Evolutionary conservation across 768 basidiomycete genomes (phyloP).

Genomic region (Psilocybe azurescens): DNA sequence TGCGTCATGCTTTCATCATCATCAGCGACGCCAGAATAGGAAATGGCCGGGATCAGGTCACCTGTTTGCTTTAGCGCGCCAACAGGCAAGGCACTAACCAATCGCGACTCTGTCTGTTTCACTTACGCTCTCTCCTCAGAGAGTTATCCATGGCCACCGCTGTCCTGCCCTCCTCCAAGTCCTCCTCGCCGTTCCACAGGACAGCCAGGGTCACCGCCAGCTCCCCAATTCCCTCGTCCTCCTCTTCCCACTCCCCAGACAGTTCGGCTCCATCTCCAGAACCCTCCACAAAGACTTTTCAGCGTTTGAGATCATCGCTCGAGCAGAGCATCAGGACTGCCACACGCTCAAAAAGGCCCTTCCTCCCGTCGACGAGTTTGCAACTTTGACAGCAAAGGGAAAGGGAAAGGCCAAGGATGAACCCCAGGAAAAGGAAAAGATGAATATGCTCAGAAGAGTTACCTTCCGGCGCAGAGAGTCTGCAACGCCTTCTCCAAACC

Average conservation of each 20-base stretch:
- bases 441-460: constrained; percentile 29
- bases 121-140: not conserved
- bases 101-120: constrained; percentile 9
- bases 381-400: constrained; percentile 37
- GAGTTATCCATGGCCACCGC: constrained; percentile 13
- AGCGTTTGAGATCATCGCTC: constrained; percentile 67
- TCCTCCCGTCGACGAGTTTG: constrained; percentile 45
- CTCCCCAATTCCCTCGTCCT: constrained; percentile 39
- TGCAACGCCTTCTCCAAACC: constrained; percentile 8
- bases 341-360: constrained; percentile 58
- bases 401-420: constrained; percentile 44
- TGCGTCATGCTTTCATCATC: constrained; percentile 15
- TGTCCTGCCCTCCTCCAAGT: constrained; percentile 21
- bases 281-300: constrained; percentile 57
- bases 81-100: not conserved
- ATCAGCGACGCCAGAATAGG: not conserved
- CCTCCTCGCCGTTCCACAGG: constrained; percentile 51
- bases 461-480: constrained; percentile 30
- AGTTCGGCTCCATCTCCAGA: constrained; percentile 38
- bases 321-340: constrained; percentile 71
- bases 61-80: constrained; percentile 2
- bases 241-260: constrained; percentile 41
- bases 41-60: constrained; percentile 10
- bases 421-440: constrained; percentile 36
- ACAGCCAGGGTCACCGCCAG: constrained; percentile 19